Percentiles rank a stretch among this genome's conserved stretches.
Conservation (phyloP, 1,284 basidiomycete species). For the Trametes polyzona region DNA sequence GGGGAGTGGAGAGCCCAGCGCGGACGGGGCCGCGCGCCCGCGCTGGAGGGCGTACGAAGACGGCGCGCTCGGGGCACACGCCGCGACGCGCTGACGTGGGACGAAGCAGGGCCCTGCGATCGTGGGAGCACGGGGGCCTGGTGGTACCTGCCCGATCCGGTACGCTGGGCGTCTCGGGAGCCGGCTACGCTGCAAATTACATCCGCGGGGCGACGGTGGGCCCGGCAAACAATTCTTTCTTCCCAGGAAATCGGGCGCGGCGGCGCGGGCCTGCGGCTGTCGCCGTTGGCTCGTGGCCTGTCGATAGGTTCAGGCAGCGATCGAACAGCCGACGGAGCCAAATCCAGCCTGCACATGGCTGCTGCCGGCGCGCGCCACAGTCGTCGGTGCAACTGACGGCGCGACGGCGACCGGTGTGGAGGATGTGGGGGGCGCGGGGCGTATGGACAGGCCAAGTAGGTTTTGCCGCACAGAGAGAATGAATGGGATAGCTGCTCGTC, state of each 20-base stretch:
- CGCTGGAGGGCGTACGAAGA: too few species aligned
- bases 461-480: not conserved
- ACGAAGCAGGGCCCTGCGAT: conserved; percentile 6
- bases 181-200: not conserved
- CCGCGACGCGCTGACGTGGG: conserved; percentile 1
- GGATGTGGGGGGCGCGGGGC: not conserved
- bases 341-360: conserved; percentile 9
- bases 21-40: not conserved
- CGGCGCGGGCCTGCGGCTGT: too few species aligned
- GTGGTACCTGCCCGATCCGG: conserved; percentile 13
- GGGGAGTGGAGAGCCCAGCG: conserved; percentile 1
- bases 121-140: conserved; percentile 5
- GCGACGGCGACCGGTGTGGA: not conserved
- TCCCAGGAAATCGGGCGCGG: too few species aligned
- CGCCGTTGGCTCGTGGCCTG: too few species aligned
- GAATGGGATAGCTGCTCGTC: not conserved
- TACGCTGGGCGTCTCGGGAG: not conserved
- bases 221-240: conserved; percentile 10
- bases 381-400: conserved; percentile 4
- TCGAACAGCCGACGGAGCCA: conserved; percentile 8
- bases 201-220: not conserved
- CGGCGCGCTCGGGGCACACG: not conserved
- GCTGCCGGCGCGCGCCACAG: conserved; percentile 2
- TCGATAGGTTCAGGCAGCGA: not conserved
- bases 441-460: not conserved